Evolutionary conservation across 805 yeast genomes (phyloP).

Genomic region (Schwanniomyces pseudopolymorphus): DNA sequence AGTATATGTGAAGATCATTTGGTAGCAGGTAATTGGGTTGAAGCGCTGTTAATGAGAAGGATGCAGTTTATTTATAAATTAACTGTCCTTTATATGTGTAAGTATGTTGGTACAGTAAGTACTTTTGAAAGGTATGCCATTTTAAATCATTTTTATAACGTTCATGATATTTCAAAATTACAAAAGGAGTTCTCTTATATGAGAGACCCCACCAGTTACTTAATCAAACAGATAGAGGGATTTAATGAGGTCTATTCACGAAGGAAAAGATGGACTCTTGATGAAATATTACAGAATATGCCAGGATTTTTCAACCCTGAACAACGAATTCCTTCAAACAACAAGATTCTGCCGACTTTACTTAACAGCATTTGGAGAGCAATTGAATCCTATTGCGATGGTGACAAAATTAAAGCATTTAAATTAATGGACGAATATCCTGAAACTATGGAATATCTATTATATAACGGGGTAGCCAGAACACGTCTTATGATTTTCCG

Average conservation of each 20-base stretch:
- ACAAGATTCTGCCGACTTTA: constrained; percentile 19
- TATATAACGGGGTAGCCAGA: constrained; percentile 18
- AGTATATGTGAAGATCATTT: constrained; percentile 28
- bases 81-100: constrained; percentile 18
- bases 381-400: constrained; percentile 16
- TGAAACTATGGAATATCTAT: constrained; percentile 28
- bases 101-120: constrained; percentile 11
- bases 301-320: constrained; percentile 35
- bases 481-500: constrained; percentile 21
- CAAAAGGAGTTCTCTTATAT: constrained; percentile 9
- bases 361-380: constrained; percentile 15
- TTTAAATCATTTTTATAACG: constrained; percentile 28
- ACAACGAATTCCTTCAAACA: constrained; percentile 17
- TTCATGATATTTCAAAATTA: constrained; percentile 12
- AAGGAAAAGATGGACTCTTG: constrained; percentile 8
- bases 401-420: constrained; percentile 20
- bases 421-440: constrained; percentile 34
- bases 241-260: constrained; percentile 6
- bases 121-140: constrained; percentile 15
- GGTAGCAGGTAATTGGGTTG: constrained; percentile 30
- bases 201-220: constrained; percentile 9
- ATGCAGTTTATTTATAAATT: constrained; percentile 28
- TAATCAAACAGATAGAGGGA: constrained; percentile 14
- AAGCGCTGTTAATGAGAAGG: constrained; percentile 17
- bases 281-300: constrained; percentile 16